phyloP scores from a whole-genome alignment of 148 eudicot species.

The Persicaria maculosa region DNA sequence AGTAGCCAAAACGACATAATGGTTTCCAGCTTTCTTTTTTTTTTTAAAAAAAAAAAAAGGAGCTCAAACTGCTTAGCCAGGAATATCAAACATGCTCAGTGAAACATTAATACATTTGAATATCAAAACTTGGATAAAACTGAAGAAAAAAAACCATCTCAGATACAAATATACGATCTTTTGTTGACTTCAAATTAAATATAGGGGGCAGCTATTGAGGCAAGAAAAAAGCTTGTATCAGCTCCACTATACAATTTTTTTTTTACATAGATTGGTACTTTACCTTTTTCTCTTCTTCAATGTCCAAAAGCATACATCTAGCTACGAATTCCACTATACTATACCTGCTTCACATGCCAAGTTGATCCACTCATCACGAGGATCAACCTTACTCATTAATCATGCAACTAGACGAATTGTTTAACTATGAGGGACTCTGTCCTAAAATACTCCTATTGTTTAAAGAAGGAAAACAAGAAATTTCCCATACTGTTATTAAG shows the following conservation, averaged over 20 bases:
- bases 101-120: background rate
- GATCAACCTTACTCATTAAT: background rate
- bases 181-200: background rate
- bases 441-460: background rate
- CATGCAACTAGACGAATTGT: background rate
- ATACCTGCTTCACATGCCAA: background rate
- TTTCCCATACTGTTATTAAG: background rate
- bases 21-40: too few relatives aligned
- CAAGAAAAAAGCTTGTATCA: background rate
- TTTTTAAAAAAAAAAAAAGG: background rate
- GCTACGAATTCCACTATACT: background rate
- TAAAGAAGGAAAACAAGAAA: background rate
- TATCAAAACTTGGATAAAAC: background rate
- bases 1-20: background rate
- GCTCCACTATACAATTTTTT: background rate
- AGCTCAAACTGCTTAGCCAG: constrained; percentile 4
- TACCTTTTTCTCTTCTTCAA: background rate
- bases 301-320: background rate
- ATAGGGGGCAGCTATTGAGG: background rate
- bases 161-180: background rate
- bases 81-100: background rate
- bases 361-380: background rate
- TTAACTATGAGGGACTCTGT: background rate
- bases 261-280: background rate
- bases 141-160: background rate